phyloP scores from a whole-genome alignment of 1,139 yeast genomes.

The Hansenula sp. region DNA sequence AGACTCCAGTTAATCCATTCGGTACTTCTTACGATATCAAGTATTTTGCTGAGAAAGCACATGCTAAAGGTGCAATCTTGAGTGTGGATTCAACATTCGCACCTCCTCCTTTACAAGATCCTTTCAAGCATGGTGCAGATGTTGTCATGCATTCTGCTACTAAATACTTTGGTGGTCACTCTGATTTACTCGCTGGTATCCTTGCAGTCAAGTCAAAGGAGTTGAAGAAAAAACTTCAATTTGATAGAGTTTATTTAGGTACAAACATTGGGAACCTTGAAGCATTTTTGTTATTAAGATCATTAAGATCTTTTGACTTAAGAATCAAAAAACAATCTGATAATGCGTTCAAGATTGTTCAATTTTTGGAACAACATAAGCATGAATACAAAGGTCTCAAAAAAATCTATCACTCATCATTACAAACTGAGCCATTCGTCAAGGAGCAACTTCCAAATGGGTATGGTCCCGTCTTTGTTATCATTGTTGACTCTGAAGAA shows the following conservation, averaged over 20 bases:
- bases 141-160: conserved; percentile 87
- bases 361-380: conserved; percentile 47
- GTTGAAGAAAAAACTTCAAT: conserved; percentile 40
- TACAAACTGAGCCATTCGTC: conserved; percentile 65
- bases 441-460: conserved; percentile 62
- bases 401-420: conserved; percentile 63
- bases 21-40: conserved; percentile 66
- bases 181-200: conserved; percentile 84
- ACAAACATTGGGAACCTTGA: conserved; percentile 78
- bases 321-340: conserved; percentile 64
- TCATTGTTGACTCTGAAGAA: conserved; percentile 46
- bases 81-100: conserved; percentile 87
- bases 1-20: conserved; percentile 84
- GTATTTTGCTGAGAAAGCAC: conserved; percentile 63
- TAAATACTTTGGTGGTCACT: conserved; percentile 89
- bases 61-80: conserved; percentile 61
- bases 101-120: conserved; percentile 85
- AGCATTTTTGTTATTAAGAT: conserved; percentile 66
- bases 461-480: conserved; percentile 70
- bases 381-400: conserved; percentile 43
- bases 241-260: conserved; percentile 68
- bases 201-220: conserved; percentile 55
- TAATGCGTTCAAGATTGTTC: conserved; percentile 60
- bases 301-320: conserved; percentile 73
- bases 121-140: conserved; percentile 79